phyloP scores from a whole-genome alignment of 139 green algal species.

The Micractinium sp. region DNA sequence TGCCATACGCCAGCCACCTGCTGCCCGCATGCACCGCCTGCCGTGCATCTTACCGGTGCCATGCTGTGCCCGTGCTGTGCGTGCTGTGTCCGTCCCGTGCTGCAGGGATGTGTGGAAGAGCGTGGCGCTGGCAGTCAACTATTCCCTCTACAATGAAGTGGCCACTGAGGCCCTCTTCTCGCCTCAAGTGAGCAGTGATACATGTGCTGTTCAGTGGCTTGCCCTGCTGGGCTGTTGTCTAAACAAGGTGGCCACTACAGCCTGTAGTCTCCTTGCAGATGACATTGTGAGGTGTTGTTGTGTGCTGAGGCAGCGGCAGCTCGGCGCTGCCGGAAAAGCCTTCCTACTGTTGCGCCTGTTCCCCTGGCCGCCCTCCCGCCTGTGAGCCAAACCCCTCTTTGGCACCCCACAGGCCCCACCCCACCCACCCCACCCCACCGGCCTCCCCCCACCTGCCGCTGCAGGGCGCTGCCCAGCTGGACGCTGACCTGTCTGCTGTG shows the following conservation, averaged over 20 bases:
- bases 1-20: neutral
- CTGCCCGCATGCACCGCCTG: neutral
- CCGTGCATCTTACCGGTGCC: neutral
- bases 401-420: no score
- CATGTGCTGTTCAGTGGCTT: neutral
- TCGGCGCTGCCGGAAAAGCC: neutral
- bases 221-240: neutral
- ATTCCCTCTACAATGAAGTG: conserved; percentile 62
- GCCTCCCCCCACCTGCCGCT: neutral
- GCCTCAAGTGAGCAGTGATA: conserved; percentile 17
- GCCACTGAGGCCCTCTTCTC: conserved; percentile 58
- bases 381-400: neutral
- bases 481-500: conserved; percentile 41
- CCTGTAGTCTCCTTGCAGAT: neutral
- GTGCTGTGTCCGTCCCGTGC: no score
- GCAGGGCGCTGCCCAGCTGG: conserved; percentile 45
- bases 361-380: neutral
- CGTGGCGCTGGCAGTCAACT: conserved; percentile 53
- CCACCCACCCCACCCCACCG: no score
- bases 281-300: neutral
- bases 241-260: neutral
- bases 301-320: neutral
- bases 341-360: neutral
- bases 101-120: conserved; percentile 56
- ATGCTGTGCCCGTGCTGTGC: neutral